phyloP scores from a whole-genome alignment of 768 basidiomycete genomes.

The Boletus sp. region DNA sequence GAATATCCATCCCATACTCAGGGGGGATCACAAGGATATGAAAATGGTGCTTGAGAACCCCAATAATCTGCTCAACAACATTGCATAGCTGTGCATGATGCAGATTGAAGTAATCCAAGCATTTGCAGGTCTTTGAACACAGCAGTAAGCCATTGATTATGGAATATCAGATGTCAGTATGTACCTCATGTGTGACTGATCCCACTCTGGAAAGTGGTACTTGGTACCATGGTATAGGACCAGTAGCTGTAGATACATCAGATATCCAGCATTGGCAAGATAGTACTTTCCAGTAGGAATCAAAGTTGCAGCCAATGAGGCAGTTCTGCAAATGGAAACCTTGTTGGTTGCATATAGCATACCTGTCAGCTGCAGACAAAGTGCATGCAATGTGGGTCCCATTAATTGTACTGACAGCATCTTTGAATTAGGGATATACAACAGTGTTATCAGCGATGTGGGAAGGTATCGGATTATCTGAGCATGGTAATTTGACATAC shows the following conservation, averaged over 20 bases:
- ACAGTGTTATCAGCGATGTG: not conserved
- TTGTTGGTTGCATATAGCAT: not conserved
- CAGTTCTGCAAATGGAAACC: not conserved
- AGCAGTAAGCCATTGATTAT: too few relatives aligned
- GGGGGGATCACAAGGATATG: too few relatives aligned
- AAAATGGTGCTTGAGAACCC: constrained; percentile 22
- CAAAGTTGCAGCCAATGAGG: not conserved
- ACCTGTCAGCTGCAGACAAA: not conserved
- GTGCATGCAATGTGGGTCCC: not conserved
- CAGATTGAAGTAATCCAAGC: constrained; percentile 24
- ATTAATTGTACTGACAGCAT: not conserved
- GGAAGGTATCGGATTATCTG: not conserved
- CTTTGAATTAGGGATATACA: not conserved
- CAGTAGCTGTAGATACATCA: not conserved
- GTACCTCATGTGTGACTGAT: not conserved
- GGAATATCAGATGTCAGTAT: not conserved
- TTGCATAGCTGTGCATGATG: too few relatives aligned
- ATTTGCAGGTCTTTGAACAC: constrained; percentile 14
- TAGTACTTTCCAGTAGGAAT: too few relatives aligned
- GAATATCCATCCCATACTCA: constrained; percentile 17
- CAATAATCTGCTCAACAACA: not conserved
- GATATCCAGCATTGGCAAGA: not conserved
- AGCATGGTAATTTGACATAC: not conserved
- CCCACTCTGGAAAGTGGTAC: not conserved
- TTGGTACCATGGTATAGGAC: not conserved